Conservation (phyloP, 2,329 filamentous ascomycete species). For the Capronia epimyces region DNA sequence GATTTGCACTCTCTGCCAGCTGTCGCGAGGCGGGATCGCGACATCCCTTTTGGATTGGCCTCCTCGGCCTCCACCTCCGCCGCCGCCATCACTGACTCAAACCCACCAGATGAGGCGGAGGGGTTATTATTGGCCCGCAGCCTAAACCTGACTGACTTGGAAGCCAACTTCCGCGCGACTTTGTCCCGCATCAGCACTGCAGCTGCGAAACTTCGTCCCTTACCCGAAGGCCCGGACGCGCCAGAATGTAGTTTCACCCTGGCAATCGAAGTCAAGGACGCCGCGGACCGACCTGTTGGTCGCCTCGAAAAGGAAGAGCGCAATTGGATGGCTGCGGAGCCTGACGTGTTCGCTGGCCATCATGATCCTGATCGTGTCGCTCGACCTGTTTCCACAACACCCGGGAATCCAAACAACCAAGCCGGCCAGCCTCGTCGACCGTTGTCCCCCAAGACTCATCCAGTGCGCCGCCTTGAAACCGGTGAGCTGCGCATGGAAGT, state of each 20-base stretch:
- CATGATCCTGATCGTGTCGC: not conserved
- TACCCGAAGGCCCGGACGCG: constrained; percentile 24
- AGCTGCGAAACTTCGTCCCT: constrained; percentile 28
- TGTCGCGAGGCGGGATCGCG: constrained; percentile 42
- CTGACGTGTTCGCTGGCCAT: constrained; percentile 34
- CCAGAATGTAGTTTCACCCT: constrained; percentile 46
- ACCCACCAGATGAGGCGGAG: constrained; percentile 37
- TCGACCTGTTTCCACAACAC: not conserved
- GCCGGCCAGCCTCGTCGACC: not conserved
- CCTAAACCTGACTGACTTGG: constrained; percentile 38
- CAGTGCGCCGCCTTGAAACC: constrained; percentile 58
- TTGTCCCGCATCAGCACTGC: constrained; percentile 42
- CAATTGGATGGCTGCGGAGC: constrained; percentile 57
- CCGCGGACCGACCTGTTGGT: constrained; percentile 44
- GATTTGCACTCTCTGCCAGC: constrained; percentile 54
- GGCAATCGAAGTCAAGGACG: constrained; percentile 45
- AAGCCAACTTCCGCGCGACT: constrained; percentile 47
- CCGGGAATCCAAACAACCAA: not conserved
- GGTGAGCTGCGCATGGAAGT: constrained; percentile 63
- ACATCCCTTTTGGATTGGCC: constrained; percentile 44
- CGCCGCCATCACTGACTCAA: constrained; percentile 32
- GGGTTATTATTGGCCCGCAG: constrained; percentile 34
- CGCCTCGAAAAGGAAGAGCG: constrained; percentile 46
- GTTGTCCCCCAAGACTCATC: constrained; percentile 50
- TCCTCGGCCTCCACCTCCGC: constrained; percentile 6